Percentiles rank a stretch among this genome's conserved stretches.
phyloP scores from a whole-genome alignment of 257 asterid genomes.

The Agastache rugosa region DNA sequence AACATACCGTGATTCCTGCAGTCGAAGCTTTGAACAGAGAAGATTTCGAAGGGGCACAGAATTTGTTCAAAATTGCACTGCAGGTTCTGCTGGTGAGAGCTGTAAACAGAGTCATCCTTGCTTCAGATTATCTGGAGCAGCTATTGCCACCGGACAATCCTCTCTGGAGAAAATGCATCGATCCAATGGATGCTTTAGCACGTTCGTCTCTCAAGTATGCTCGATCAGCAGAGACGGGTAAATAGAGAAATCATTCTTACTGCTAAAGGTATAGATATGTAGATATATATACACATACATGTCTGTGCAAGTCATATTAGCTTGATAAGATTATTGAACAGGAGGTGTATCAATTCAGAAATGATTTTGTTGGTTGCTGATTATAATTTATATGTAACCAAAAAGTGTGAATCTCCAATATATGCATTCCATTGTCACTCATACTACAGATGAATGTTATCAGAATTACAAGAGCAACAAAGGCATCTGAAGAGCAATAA shows the following conservation, averaged over 20 bases:
- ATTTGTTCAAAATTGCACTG: conserved; percentile 66
- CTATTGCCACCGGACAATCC: conserved; percentile 79
- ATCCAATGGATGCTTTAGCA: conserved; percentile 72
- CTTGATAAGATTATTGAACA: background rate
- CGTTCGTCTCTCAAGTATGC: conserved; percentile 54
- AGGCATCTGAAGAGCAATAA: background rate
- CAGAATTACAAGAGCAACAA: conserved; percentile 20
- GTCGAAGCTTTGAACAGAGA: conserved; percentile 64
- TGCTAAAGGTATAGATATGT: background rate
- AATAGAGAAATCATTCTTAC: conserved; percentile 23
- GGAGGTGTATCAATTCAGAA: background rate
- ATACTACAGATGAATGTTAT: conserved; percentile 19
- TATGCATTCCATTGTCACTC: conserved; percentile 20
- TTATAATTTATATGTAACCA: background rate
- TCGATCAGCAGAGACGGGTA: conserved; percentile 40
- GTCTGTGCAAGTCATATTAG: background rate
- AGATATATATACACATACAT: background rate
- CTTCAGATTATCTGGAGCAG: conserved; percentile 63
- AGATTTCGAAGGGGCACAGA: conserved; percentile 76
- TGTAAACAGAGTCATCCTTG: conserved; percentile 65
- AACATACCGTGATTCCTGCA: conserved; percentile 65
- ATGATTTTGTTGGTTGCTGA: background rate
- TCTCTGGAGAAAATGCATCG: conserved; percentile 62
- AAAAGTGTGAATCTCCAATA: background rate
- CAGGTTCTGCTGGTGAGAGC: conserved; percentile 77